Conservation (phyloP, 1,139 yeast species). For the Taphrina wiesneri region DNA sequence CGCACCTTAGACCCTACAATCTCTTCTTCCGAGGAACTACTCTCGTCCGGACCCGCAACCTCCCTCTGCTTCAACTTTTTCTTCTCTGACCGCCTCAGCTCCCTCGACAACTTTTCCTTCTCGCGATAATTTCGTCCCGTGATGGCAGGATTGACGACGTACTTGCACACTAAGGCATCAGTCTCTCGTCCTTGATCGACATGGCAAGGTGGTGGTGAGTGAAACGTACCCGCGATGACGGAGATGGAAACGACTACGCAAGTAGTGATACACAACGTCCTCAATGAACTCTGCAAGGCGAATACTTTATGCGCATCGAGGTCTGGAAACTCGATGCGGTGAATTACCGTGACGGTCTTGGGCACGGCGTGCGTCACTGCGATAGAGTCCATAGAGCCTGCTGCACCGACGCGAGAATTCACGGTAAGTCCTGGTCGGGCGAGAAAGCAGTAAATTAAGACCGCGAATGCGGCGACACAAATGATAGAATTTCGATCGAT, state of each 20-base stretch:
- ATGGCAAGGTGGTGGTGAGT: neutral
- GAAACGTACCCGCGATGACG: conserved; percentile 9
- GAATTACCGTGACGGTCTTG: conserved; percentile 2
- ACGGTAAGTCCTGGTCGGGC: neutral
- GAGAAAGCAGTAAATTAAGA: too few species aligned
- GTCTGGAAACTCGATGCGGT: conserved; percentile 2
- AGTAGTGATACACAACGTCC: conserved; percentile 17
- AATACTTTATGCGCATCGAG: neutral
- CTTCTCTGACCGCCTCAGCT: neutral
- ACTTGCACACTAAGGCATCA: conserved; percentile 3
- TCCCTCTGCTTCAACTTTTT: neutral
- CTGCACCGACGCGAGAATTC: neutral
- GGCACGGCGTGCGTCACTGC: conserved; percentile 14
- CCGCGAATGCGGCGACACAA: too few species aligned
- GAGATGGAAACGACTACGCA: conserved; percentile 21
- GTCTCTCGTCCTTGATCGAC: neutral
- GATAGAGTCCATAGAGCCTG: conserved; percentile 25
- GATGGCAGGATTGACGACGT: conserved; percentile 17
- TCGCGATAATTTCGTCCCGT: conserved; percentile 4
- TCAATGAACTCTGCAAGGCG: conserved; percentile 10
- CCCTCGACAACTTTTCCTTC: neutral
- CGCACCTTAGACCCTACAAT: neutral
- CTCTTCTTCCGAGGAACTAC: conserved; percentile 5
- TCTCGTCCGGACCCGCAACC: neutral
- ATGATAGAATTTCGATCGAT: too few species aligned